Conservation (phyloP, 2,329 filamentous ascomycete genomes). For the Fusarium sp. region DNA sequence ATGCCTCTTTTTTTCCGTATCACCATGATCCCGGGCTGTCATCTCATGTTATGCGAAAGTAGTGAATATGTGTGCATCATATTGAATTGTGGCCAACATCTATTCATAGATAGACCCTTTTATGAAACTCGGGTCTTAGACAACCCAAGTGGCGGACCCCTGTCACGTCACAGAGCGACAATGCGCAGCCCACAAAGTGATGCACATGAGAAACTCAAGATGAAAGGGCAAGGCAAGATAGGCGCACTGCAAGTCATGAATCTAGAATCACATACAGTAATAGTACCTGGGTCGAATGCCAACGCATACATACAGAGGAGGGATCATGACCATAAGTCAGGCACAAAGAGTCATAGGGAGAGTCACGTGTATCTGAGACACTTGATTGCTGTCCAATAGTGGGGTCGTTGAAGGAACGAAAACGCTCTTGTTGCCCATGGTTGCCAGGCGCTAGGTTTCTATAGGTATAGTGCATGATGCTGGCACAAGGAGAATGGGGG, state of each 20-base stretch:
- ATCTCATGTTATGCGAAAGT: not conserved
- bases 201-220: slow-evolving; percentile 8
- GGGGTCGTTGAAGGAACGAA: slow-evolving; percentile 31
- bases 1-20: not conserved
- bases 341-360: slow-evolving; percentile 28
- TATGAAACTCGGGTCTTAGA: slow-evolving; percentile 26
- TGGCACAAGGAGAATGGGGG: slow-evolving; percentile 45
- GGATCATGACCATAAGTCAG: slow-evolving; percentile 14
- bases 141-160: slow-evolving; percentile 18
- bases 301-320: slow-evolving; percentile 8
- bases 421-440: slow-evolving; percentile 48
- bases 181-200: slow-evolving; percentile 15
- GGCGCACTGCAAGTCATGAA: not conserved
- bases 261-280: not conserved
- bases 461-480: slow-evolving; percentile 36
- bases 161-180: slow-evolving; percentile 8
- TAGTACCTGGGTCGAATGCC: slow-evolving; percentile 4
- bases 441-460: slow-evolving; percentile 43
- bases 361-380: slow-evolving; percentile 40
- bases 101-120: slow-evolving; percentile 30
- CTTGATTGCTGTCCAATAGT: slow-evolving; percentile 40
- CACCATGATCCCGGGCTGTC: not conserved
- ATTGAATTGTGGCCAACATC: slow-evolving; percentile 1
- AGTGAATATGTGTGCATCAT: slow-evolving; percentile 14
- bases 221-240: not conserved